Evolutionary conservation across 768 basidiomycete species (phyloP), one percentile per base, ranked within the genome.

Genomic region (Leccinum boreale): DNA sequence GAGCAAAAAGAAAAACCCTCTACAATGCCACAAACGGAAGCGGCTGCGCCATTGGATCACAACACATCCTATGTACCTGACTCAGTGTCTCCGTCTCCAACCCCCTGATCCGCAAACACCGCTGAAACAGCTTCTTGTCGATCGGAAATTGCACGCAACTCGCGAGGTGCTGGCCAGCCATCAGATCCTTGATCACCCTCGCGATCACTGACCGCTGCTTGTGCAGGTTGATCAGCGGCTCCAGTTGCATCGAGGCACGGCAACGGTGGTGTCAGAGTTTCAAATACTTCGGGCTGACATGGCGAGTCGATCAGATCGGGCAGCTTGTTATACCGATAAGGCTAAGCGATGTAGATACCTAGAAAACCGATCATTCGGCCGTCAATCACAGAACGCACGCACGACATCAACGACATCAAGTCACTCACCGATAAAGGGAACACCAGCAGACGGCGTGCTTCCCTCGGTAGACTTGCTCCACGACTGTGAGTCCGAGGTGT

Each of bases 121-220:
- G 81, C 70, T 89, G 86, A 74, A 89, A 90, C 49, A 90, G 71
- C 71, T 84, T 88, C 75, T 85, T 87, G 72, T 93, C 90, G 35
- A 86, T 74, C 28, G 82, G 79, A 61, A 83, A 87, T 39, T 89
- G 82, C 28, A 91, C 79, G 26, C 82, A 82, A 57, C 86, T 85
- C 2, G 92, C 89, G 10, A 92, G 81, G 65, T 93, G 92, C 67
- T 93, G 92, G 2, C 90, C 89, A 10, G 87, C 85, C 8, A 93
- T 89, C 55, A 93, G 74, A 7, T 83, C 80, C 70, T 92, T 91
- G 75, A 93, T 89, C 44, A 90, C 86, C 15, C 81, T 82, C 10
- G 92, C 90, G 52, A 91, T 89, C 62, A 87, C n/a, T n/a, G n/a
- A 74, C 35, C 92, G 84, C 68, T 94, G 92, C 72, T 94, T 93